phyloP scores from a whole-genome alignment of 345 rosid species.

The Pelargonium nanum region DNA sequence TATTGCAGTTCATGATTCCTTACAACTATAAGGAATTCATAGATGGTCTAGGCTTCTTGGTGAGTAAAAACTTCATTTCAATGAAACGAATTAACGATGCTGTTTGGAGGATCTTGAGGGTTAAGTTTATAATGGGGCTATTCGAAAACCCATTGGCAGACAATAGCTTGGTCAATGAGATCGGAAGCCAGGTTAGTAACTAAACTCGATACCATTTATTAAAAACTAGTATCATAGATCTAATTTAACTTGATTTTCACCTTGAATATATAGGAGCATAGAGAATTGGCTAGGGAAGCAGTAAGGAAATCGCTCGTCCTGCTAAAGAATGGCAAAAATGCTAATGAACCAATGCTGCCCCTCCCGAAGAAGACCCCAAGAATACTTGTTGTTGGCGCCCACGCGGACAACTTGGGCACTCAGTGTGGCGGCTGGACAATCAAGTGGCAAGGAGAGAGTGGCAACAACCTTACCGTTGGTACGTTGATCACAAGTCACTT shows the following conservation, averaged over 20 bases:
- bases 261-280: slow-evolving; percentile 32
- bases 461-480: slow-evolving; percentile 40
- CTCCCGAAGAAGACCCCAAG: slow-evolving; percentile 38
- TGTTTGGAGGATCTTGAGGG: slow-evolving; percentile 49
- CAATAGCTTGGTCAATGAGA: slow-evolving; percentile 25
- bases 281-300: slow-evolving; percentile 63
- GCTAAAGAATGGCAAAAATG: slow-evolving; percentile 38
- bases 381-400: slow-evolving; percentile 47
- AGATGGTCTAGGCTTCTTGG: slow-evolving; percentile 33
- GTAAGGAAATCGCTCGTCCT: slow-evolving; percentile 59
- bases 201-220: background rate
- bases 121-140: slow-evolving; percentile 59
- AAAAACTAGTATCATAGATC: background rate
- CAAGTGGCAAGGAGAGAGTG: slow-evolving; percentile 44
- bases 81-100: slow-evolving; percentile 65
- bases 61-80: slow-evolving; percentile 36
- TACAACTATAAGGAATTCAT: slow-evolving; percentile 38
- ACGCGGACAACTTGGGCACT: slow-evolving; percentile 46
- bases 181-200: slow-evolving; percentile 30
- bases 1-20: slow-evolving; percentile 41
- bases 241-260: background rate
- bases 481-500: background rate
- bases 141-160: slow-evolving; percentile 46
- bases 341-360: slow-evolving; percentile 35
- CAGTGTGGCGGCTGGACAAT: slow-evolving; percentile 72